phyloP scores from a whole-genome alignment of 768 basidiomycete genomes.

The Trametes punicea region DNA sequence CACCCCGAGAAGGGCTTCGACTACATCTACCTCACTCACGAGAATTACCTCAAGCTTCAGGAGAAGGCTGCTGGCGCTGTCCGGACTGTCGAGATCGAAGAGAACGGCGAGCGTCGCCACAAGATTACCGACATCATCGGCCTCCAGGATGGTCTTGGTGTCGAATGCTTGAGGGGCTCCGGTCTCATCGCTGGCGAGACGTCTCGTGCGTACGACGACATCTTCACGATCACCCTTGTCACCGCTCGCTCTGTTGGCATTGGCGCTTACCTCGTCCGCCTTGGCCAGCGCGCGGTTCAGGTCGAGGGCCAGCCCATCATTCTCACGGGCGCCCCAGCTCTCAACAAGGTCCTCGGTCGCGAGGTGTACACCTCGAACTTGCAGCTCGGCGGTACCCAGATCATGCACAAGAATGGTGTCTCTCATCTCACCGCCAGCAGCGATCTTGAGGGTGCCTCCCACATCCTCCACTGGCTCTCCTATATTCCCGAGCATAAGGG shows the following conservation, averaged over 20 bases:
- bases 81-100: slow-evolving; percentile 80
- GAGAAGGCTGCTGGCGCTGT: slow-evolving; percentile 80
- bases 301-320: slow-evolving; percentile 99
- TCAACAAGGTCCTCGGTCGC: slow-evolving; percentile 98
- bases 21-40: slow-evolving; percentile 93
- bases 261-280: slow-evolving; percentile 96
- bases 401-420: slow-evolving; percentile 99
- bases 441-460: slow-evolving; percentile 92
- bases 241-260: slow-evolving; percentile 99
- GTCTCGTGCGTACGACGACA: slow-evolving; percentile 97
- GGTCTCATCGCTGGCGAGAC: slow-evolving; percentile 99
- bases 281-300: slow-evolving; percentile 96
- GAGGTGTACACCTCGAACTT: slow-evolving; percentile 99
- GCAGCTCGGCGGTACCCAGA: slow-evolving; percentile 99
- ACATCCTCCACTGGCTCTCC: slow-evolving; percentile 92
- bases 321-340: slow-evolving; percentile 91
- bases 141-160: slow-evolving; percentile 94
- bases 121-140: slow-evolving; percentile 97
- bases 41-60: slow-evolving; percentile 85
- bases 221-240: slow-evolving; percentile 98
- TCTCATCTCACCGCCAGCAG: slow-evolving; percentile 94
- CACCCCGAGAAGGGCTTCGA: slow-evolving; percentile 93
- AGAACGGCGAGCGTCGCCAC: slow-evolving; percentile 82
- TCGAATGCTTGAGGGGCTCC: slow-evolving; percentile 93
- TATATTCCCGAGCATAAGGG: slow-evolving; percentile 87